Conservation (phyloP, 352 stramenopile species). For the Pythium folliculosum region DNA sequence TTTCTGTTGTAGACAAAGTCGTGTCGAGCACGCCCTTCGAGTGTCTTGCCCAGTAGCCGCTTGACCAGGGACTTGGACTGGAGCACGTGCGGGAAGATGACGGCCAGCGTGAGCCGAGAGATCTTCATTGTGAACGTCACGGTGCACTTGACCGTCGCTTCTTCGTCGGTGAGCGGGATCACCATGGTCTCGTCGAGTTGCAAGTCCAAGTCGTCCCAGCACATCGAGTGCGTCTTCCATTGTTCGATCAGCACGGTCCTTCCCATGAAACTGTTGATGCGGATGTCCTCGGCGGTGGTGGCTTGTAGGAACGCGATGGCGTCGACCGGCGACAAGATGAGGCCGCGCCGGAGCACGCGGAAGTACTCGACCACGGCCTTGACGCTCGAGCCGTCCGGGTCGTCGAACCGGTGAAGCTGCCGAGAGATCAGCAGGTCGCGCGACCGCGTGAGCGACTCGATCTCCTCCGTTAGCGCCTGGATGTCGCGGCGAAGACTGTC, state of each 20-base stretch:
- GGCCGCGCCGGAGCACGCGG: slow-evolving; percentile 2
- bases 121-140: not conserved
- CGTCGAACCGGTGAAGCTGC: slow-evolving; percentile 8
- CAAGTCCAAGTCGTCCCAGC: not conserved
- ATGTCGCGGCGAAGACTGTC: not conserved
- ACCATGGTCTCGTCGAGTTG: not conserved
- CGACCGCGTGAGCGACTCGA: not conserved
- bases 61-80: not conserved
- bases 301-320: not conserved
- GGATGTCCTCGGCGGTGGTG: not conserved
- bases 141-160: not conserved
- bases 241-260: slow-evolving; percentile 2
- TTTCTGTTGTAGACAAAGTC: slow-evolving; percentile 1
- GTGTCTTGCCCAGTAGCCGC: not conserved
- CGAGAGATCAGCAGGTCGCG: not conserved
- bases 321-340: not conserved
- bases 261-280: slow-evolving; percentile 6
- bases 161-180: not conserved
- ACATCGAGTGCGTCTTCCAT: slow-evolving; percentile 12
- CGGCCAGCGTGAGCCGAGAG: not conserved
- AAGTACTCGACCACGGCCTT: slow-evolving; percentile 13
- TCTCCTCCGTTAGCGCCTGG: not conserved
- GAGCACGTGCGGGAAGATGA: slow-evolving; percentile 12
- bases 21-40: not conserved
- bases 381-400: slow-evolving; percentile 4